Evolutionary conservation across 805 yeast genomes (phyloP).

Genomic region (Candida verbasci): DNA sequence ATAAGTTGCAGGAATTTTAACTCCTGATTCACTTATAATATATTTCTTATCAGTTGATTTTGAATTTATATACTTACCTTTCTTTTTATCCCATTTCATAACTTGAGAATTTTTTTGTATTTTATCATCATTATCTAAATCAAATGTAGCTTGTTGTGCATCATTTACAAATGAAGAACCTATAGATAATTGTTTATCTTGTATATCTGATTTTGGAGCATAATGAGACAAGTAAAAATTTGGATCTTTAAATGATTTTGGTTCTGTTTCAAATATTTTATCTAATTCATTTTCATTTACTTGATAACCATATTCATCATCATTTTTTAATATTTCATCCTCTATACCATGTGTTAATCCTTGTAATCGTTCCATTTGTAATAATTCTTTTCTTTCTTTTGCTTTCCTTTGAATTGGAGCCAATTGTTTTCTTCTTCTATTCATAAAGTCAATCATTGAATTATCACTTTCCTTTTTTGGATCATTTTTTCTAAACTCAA

Average conservation of each 20-base stretch:
- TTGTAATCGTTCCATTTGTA: conserved; percentile 69
- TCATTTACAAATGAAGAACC: conserved; percentile 68
- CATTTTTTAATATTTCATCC: conserved; percentile 62
- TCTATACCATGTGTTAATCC: conserved; percentile 72
- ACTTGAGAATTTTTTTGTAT: conserved; percentile 65
- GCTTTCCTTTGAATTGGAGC: conserved; percentile 85
- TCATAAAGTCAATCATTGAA: conserved; percentile 77
- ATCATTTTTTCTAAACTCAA: conserved; percentile 67
- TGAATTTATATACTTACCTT: conserved; percentile 81
- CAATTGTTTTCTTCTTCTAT: conserved; percentile 76
- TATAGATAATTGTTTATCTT: conserved; percentile 64
- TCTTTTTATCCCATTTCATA: conserved; percentile 90
- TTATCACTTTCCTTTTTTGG: conserved; percentile 51
- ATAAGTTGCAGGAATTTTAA: conserved; percentile 84
- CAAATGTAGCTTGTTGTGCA: conserved; percentile 84
- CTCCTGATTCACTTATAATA: conserved; percentile 94
- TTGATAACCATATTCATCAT: conserved; percentile 41
- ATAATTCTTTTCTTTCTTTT: conserved; percentile 58
- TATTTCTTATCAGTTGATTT: conserved; percentile 78
- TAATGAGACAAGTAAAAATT: conserved; percentile 80
- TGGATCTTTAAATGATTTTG: conserved; percentile 66
- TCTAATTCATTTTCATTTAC: conserved; percentile 39
- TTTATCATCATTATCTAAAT: conserved; percentile 73
- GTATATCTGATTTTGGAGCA: conserved; percentile 76
- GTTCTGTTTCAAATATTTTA: conserved; percentile 35